Evolutionary conservation across 768 basidiomycete genomes (phyloP).

Genomic region (Pleurotus tuber-regium): DNA sequence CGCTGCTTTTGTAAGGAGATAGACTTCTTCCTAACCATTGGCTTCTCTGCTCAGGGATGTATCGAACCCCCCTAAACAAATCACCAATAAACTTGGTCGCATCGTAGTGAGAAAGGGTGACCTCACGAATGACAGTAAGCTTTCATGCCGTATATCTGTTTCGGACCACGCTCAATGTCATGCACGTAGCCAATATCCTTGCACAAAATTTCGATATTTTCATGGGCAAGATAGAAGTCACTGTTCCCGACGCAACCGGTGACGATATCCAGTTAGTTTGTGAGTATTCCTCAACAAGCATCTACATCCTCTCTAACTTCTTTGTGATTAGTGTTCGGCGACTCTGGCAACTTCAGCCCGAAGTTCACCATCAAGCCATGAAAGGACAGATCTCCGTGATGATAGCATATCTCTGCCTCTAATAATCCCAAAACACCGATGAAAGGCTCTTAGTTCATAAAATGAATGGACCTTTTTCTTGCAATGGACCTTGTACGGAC

Average conservation of each 20-base stretch:
- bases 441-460: neutral
- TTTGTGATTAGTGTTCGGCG: conserved; percentile 40
- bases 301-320: neutral
- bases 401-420: neutral
- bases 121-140: conserved; percentile 19
- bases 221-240: conserved; percentile 28
- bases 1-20: conserved; percentile 19
- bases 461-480: neutral
- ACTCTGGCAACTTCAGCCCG: conserved; percentile 43
- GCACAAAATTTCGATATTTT: conserved; percentile 36
- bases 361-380: conserved; percentile 21
- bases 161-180: neutral
- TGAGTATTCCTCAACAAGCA: conserved; percentile 25
- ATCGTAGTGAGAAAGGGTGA: conserved; percentile 39
- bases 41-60: conserved; percentile 30
- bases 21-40: conserved; percentile 8
- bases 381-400: no score
- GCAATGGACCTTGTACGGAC: neutral
- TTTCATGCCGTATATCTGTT: neutral
- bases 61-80: conserved; percentile 37
- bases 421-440: neutral
- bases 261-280: conserved; percentile 35
- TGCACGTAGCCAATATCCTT: conserved; percentile 16
- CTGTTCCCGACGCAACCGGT: conserved; percentile 34
- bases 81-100: conserved; percentile 44